Evolutionary conservation across 352 stramenopile species (phyloP).

Genomic region (Pythium graminicola): DNA sequence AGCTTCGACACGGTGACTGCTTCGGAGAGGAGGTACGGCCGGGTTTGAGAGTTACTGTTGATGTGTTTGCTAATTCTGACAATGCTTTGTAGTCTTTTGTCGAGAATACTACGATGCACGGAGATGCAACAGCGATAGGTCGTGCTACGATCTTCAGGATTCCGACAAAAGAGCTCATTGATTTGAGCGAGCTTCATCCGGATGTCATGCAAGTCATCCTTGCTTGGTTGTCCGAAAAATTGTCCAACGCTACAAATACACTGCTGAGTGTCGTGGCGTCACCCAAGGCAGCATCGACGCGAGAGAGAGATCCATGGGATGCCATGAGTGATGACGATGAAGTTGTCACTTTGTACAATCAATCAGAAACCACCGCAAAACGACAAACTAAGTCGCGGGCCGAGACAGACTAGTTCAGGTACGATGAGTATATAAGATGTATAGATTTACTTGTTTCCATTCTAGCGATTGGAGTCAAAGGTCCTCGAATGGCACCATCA

Average conservation of each 20-base stretch:
- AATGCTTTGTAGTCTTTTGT: slow-evolving; percentile 71
- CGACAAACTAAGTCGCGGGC: slow-evolving; percentile 40
- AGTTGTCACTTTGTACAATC: slow-evolving; percentile 3
- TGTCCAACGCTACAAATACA: slow-evolving; percentile 54
- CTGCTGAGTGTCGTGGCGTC: slow-evolving; percentile 63
- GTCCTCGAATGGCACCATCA: not conserved
- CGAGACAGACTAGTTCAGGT: slow-evolving; percentile 35
- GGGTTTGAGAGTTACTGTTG: too few species aligned
- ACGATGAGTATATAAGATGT: not conserved
- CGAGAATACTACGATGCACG: slow-evolving; percentile 37
- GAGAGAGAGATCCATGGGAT: slow-evolving; percentile 10
- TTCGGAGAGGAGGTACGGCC: slow-evolving; percentile 82
- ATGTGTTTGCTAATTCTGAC: not conserved
- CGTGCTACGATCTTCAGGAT: slow-evolving; percentile 70
- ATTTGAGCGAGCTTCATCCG: slow-evolving; percentile 70
- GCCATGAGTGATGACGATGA: slow-evolving; percentile 19
- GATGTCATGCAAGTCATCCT: slow-evolving; percentile 81
- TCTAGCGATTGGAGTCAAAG: too few species aligned
- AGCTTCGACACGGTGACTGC: slow-evolving; percentile 63
- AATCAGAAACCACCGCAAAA: slow-evolving; percentile 21
- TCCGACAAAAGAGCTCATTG: slow-evolving; percentile 63
- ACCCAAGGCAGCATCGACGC: slow-evolving; percentile 16
- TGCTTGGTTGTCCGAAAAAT: slow-evolving; percentile 69
- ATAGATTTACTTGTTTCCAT: too few species aligned
- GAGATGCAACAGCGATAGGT: slow-evolving; percentile 36